Percentiles rank a stretch among this genome's conserved stretches.
phyloP scores from a whole-genome alignment of 495 filamentous ascomycete genomes.

The Bryoglossum gracile region DNA sequence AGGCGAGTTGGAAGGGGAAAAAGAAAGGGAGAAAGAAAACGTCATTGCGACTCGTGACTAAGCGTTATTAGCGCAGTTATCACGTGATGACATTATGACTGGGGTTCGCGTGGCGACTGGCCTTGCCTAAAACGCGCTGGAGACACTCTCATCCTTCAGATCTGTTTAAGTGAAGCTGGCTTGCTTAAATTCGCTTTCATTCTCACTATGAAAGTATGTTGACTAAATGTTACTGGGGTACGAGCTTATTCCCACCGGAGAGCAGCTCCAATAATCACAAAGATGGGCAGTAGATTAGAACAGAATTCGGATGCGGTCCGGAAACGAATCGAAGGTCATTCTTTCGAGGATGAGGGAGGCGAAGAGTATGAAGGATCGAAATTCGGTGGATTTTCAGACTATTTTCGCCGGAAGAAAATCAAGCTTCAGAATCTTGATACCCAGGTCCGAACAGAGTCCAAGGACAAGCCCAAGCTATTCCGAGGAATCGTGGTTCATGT shows the following conservation, averaged over 20 bases:
- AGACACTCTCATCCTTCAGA: too few relatives aligned
- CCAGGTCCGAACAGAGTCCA: constrained; percentile 58
- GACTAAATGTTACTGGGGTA: neutral
- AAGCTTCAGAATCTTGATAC: constrained; percentile 92
- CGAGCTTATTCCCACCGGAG: neutral
- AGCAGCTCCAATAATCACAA: neutral
- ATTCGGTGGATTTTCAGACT: constrained; percentile 85
- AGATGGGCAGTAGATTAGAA: constrained; percentile 75
- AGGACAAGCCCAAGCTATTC: constrained; percentile 75
- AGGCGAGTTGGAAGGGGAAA: too few relatives aligned
- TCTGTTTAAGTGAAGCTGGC: too few relatives aligned
- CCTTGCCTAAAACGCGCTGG: too few relatives aligned
- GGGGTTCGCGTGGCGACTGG: too few relatives aligned
- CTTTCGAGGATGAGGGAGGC: constrained; percentile 59
- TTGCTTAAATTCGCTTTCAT: too few relatives aligned
- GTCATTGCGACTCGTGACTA: too few relatives aligned
- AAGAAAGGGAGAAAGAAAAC: too few relatives aligned
- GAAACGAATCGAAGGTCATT: constrained; percentile 73
- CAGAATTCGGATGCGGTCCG: constrained; percentile 68
- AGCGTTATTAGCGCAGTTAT: too few relatives aligned
- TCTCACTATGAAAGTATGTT: too few relatives aligned
- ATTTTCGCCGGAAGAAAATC: constrained; percentile 88
- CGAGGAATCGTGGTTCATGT: constrained; percentile 82
- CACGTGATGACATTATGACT: too few relatives aligned
- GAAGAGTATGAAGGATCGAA: constrained; percentile 85